phyloP scores from a whole-genome alignment of 1,284 basidiomycete genomes.

The Termitomyces sp. region DNA sequence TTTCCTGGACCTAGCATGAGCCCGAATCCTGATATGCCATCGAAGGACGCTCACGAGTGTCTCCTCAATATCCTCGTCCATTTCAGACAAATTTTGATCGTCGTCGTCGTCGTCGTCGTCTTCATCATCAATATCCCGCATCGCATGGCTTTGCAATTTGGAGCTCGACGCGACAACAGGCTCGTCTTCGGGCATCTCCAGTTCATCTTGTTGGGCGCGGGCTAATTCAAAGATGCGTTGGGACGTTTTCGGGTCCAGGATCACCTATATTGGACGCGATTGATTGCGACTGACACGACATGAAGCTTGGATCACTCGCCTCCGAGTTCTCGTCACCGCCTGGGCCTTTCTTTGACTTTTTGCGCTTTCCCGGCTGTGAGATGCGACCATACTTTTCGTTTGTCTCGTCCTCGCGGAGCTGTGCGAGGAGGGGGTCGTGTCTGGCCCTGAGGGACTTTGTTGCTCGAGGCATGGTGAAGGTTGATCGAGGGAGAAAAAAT shows the following conservation, averaged over 20 bases:
- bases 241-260: conserved; percentile 83
- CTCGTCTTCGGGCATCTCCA: conserved; percentile 53
- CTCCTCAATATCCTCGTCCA: conserved; percentile 43
- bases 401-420: conserved; percentile 73
- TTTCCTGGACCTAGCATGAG: conserved; percentile 54
- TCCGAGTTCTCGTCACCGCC: conserved; percentile 47
- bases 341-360: conserved; percentile 44
- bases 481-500: conserved; percentile 16
- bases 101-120: conserved; percentile 51
- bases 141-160: conserved; percentile 27
- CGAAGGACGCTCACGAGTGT: conserved; percentile 47
- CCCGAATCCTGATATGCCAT: conserved; percentile 2
- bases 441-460: conserved; percentile 53
- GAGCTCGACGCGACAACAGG: conserved; percentile 29
- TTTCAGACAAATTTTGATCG: conserved; percentile 38
- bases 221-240: conserved; percentile 91
- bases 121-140: conserved; percentile 36
- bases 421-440: conserved; percentile 83
- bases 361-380: conserved; percentile 69
- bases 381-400: conserved; percentile 75
- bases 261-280: conserved; percentile 48
- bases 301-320: conserved; percentile 30
- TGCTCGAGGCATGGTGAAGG: conserved; percentile 54
- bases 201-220: conserved; percentile 89
- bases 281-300: conserved; percentile 8